Evolutionary conservation across 2,329 filamentous ascomycete genomes (phyloP).

Genomic region (Delphinella strobiligena): DNA sequence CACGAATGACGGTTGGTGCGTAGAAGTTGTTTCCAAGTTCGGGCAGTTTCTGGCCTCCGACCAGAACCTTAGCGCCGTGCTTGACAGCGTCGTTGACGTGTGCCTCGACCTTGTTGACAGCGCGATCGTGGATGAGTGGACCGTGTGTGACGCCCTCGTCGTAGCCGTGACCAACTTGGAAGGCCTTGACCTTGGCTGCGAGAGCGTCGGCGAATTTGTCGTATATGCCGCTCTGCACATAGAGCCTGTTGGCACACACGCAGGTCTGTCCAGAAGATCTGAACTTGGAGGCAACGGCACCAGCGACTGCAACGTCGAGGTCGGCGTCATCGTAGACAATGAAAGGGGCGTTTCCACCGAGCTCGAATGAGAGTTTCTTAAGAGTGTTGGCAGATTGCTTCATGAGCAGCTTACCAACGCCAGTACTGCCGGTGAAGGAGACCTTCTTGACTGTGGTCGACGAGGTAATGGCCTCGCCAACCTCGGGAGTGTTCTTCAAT

Average conservation of each 20-base stretch:
- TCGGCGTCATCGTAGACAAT: constrained; percentile 94
- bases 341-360: constrained; percentile 90
- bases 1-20: constrained; percentile 76
- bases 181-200: constrained; percentile 57
- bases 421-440: constrained; percentile 75
- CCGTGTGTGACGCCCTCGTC: constrained; percentile 62
- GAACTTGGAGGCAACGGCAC: constrained; percentile 82
- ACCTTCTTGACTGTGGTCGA: constrained; percentile 72
- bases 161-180: constrained; percentile 68
- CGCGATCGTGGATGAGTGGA: constrained; percentile 74
- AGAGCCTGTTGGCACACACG: constrained; percentile 67
- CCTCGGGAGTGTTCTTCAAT: constrained; percentile 62
- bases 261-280: constrained; percentile 92
- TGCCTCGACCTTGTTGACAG: constrained; percentile 63
- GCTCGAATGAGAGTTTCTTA: constrained; percentile 81
- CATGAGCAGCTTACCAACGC: constrained; percentile 68
- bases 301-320: constrained; percentile 69
- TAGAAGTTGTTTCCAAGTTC: constrained; percentile 79
- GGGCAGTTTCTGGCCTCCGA: constrained; percentile 62
- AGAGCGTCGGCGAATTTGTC: constrained; percentile 60
- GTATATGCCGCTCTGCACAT: constrained; percentile 67
- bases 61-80: constrained; percentile 64
- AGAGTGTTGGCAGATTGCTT: constrained; percentile 72
- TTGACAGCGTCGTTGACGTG: constrained; percentile 69
- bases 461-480: constrained; percentile 67